phyloP scores from a whole-genome alignment of 805 yeast species.

The Metschnikowia lunata region DNA sequence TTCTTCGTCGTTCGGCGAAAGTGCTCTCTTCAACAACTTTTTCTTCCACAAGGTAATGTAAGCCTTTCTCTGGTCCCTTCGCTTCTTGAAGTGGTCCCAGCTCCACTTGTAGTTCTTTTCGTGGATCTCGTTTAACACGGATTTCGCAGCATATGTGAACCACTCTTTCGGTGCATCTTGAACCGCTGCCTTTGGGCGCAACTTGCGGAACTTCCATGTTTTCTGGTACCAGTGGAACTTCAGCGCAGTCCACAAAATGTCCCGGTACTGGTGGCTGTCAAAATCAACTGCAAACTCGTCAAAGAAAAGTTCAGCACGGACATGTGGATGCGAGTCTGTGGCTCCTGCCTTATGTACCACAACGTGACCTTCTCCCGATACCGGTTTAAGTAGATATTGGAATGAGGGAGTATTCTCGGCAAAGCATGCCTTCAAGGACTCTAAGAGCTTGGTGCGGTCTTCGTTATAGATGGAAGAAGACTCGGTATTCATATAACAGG shows the following conservation, averaged over 20 bases:
- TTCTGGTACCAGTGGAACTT: constrained; percentile 73
- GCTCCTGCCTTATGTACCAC: constrained; percentile 77
- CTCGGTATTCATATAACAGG: constrained; percentile 82
- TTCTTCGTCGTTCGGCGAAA: constrained; percentile 23
- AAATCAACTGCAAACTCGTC: constrained; percentile 86
- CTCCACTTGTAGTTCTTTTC: constrained; percentile 78
- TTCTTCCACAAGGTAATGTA: constrained; percentile 68
- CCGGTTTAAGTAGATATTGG: constrained; percentile 76
- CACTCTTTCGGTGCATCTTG: constrained; percentile 70
- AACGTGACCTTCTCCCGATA: constrained; percentile 80
- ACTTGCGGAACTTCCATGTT: constrained; percentile 68
- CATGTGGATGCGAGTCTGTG: constrained; percentile 62
- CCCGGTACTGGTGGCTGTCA: constrained; percentile 81
- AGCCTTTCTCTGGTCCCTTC: constrained; percentile 66
- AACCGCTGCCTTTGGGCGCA: constrained; percentile 56
- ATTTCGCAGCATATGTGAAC: constrained; percentile 77
- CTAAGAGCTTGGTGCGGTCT: constrained; percentile 46
- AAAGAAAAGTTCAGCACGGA: constrained; percentile 70
- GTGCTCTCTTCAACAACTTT: constrained; percentile 39
- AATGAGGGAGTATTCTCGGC: constrained; percentile 20
- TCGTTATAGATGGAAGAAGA: constrained; percentile 44
- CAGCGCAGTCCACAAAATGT: constrained; percentile 75
- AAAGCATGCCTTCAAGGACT: constrained; percentile 45
- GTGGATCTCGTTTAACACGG: constrained; percentile 74
- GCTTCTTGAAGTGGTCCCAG: constrained; percentile 73